Evolutionary conservation across 2,329 filamentous ascomycete genomes (phyloP), one percentile per base, ranked within the genome.

Genomic region (Sarocladium kiliense): DNA sequence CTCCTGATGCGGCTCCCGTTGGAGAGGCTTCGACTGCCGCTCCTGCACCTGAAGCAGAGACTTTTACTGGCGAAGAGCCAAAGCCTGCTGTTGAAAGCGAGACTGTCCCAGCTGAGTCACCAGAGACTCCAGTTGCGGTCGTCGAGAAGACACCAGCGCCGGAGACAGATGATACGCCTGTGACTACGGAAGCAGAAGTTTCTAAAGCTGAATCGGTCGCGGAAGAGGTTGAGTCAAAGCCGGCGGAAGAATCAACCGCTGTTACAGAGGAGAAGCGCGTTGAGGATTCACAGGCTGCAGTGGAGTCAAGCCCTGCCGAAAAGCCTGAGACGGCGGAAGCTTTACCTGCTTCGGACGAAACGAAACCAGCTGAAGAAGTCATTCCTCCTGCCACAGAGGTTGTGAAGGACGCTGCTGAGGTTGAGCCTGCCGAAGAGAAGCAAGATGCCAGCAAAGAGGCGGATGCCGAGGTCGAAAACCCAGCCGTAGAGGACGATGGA

Each of bases 71-170:
- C 9, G 14, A 14, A 30, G 49, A 47, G 7, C 34, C 54, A 25
- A 12, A 49, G 16, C 21, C 30, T 12, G 47, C 54, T 25, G 42
- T 56, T 23, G 60, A 54, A n/a, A 30, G 50, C 2, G 12, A 53
- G 1, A 25, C 30, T 9, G 32, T 9, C 7, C 18, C 36, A 9
- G 16, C n/a, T 6, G 16, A 39, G 18, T 6, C 7, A n/a, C 7
- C 36, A 6, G 36, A 39, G n/a, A 16, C 16, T 16, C 18, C 36
- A 6, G 36, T 16, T n/a, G 36, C 18, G 5, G 16, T n/a, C n/a
- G 7, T n/a, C 27, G 21, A 23, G 1, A 18, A 7, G 21, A n/a
- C 39, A 54, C 36, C 41, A 10, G 53, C 42, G 12, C 18, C 30
- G 10, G 14, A 37, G 11, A 12, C 42, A 42, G 53, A 34, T 12